These are phyloP conservation scores for Tilletia walkeri DNA, from an alignment of 1,284 basidiomycete genomes.

Conservation along the genomic window DNA sequence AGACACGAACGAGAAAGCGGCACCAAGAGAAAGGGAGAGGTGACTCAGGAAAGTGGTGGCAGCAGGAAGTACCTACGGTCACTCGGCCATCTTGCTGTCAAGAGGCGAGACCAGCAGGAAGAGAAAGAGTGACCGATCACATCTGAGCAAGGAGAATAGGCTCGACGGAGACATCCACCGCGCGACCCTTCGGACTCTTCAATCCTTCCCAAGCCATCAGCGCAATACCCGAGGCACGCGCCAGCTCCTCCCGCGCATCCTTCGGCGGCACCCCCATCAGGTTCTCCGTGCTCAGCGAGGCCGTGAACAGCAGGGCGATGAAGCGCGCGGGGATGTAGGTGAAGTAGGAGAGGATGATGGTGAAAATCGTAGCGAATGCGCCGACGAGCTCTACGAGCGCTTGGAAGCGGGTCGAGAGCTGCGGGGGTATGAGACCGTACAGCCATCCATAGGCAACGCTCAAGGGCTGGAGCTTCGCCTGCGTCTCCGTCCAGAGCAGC, in stretches of 20 bases:
- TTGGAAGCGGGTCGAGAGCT: slow-evolving; percentile 64
- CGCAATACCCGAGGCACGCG: slow-evolving; percentile 82
- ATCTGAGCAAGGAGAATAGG: slow-evolving; percentile 13
- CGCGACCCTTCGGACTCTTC: slow-evolving; percentile 80
- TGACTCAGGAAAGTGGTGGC: no score
- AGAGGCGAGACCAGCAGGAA: neutral
- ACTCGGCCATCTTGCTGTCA: neutral
- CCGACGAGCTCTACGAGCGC: slow-evolving; percentile 72
- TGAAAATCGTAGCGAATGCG: slow-evolving; percentile 62
- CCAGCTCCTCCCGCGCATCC: slow-evolving; percentile 64
- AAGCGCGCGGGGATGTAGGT: slow-evolving; percentile 58
- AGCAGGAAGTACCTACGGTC: neutral
- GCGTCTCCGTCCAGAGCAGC: neutral
- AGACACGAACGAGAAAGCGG: no score
- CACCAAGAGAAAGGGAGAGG: no score
- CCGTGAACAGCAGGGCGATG: neutral
- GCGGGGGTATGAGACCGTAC: neutral
- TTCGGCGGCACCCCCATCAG: slow-evolving; percentile 3
- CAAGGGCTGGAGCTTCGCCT: neutral
- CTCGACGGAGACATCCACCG: slow-evolving; percentile 60
- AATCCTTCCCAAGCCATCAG: slow-evolving; percentile 72
- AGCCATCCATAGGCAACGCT: neutral
- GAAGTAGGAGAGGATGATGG: slow-evolving; percentile 57
- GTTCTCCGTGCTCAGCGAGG: slow-evolving; percentile 20
- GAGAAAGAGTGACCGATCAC: neutral